A percentile compares a stretch with the other conserved stretches of the same genome.
Conservation (phyloP, 345 rosid genomes). For the Murraya paniculata region DNA sequence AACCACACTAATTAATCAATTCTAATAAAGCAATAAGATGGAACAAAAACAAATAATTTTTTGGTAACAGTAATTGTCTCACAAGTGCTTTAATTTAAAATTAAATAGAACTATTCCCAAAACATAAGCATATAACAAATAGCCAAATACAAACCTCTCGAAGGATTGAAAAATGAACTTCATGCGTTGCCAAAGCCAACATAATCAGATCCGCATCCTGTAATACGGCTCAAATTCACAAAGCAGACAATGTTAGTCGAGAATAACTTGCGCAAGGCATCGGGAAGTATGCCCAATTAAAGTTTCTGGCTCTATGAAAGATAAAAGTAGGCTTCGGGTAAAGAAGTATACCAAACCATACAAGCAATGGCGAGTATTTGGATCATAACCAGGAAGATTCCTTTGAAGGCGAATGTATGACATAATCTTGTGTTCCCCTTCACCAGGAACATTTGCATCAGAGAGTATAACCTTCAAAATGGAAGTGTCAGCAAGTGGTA, state of each 20-base stretch:
- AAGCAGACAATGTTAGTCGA: constrained; percentile 16
- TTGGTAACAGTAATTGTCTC: background rate
- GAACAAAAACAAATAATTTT: background rate
- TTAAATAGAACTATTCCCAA: background rate
- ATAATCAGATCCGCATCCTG: constrained; percentile 98
- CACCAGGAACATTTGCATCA: constrained; percentile 99
- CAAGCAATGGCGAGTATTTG: constrained; percentile 88
- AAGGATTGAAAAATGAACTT: constrained; percentile 89
- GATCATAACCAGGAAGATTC: constrained; percentile 82
- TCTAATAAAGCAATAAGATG: background rate
- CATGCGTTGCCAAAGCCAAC: constrained; percentile 97
- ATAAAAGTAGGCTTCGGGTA: constrained; percentile 13
- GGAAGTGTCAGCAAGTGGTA: constrained; percentile 22
- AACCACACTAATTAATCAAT: background rate
- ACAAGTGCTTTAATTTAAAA: background rate
- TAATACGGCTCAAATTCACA: constrained; percentile 19
- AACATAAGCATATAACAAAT: constrained; percentile 7
- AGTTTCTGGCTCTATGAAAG: constrained; percentile 3
- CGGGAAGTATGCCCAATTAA: background rate
- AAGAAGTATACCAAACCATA: constrained; percentile 87
- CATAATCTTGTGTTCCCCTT: constrained; percentile 97
- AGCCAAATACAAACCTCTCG: constrained; percentile 62
- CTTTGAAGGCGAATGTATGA: constrained; percentile 88
- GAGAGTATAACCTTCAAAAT: constrained; percentile 84
- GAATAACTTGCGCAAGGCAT: constrained; percentile 7